phyloP scores from a whole-genome alignment of 2,329 filamentous ascomycete species.

The Chrysoporthe austroafricana region DNA sequence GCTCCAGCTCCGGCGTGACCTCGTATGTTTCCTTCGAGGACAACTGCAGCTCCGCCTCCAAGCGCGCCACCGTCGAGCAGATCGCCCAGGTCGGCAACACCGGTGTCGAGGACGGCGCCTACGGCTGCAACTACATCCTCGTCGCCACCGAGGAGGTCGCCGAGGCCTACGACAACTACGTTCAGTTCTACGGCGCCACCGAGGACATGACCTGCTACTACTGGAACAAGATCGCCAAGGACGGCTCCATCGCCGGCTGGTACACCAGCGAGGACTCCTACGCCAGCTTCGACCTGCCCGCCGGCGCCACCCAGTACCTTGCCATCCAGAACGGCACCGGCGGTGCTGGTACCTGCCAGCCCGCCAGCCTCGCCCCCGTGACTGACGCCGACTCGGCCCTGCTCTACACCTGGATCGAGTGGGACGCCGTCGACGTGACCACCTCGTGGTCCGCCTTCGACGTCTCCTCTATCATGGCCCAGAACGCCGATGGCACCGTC shows the following conservation, averaged over 20 bases:
- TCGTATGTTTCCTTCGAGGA: slow-evolving; percentile 40
- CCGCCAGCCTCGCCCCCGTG: slow-evolving; percentile 35
- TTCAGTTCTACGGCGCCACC: slow-evolving; percentile 32
- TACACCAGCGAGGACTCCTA: slow-evolving; percentile 44
- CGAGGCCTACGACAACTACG: slow-evolving; percentile 43
- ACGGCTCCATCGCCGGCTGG: slow-evolving; percentile 51
- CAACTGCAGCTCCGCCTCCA: slow-evolving; percentile 36
- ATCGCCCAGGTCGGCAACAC: slow-evolving; percentile 54
- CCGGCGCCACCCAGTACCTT: slow-evolving; percentile 44
- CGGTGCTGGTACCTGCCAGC: slow-evolving; percentile 51
- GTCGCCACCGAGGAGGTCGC: slow-evolving; percentile 42
- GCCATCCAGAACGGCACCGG: slow-evolving; percentile 53
- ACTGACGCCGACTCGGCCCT: slow-evolving; percentile 46
- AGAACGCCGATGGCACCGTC: slow-evolving; percentile 41
- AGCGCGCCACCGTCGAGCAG: slow-evolving; percentile 49
- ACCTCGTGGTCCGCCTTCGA: slow-evolving; percentile 55
- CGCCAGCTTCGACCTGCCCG: slow-evolving; percentile 46
- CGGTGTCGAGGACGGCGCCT: slow-evolving; percentile 41
- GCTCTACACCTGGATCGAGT: slow-evolving; percentile 54
- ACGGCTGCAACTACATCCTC: slow-evolving; percentile 58
- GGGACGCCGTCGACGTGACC: slow-evolving; percentile 50
- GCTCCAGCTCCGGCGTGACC: slow-evolving; percentile 47
- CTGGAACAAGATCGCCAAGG: slow-evolving; percentile 58
- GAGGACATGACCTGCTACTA: slow-evolving; percentile 44
- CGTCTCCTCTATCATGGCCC: slow-evolving; percentile 52